Conservation (phyloP, 78 protist species). For the Tieghemostelium lacteum region DNA sequence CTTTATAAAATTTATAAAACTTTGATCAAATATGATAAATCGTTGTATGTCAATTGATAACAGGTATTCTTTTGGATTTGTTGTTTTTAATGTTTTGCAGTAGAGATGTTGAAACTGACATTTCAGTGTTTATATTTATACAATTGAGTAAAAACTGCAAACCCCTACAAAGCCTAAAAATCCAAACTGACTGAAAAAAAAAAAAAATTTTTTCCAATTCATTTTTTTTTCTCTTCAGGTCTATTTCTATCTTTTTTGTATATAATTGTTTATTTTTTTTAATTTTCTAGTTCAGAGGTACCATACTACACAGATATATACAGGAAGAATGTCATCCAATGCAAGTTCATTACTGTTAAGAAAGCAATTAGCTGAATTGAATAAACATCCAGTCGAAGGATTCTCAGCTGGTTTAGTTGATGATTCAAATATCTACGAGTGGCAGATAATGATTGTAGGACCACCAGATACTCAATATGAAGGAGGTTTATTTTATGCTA, state of each 20-base stretch:
- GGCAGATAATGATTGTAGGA: conserved; percentile 94
- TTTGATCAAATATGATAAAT: too few species aligned
- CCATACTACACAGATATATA: too few species aligned
- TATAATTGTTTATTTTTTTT: not conserved
- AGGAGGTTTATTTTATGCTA: conserved; percentile 93
- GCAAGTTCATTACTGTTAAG: conserved; percentile 10
- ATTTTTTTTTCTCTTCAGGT: not conserved
- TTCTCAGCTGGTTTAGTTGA: conserved; percentile 95
- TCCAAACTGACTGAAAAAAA: too few species aligned
- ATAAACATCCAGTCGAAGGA: conserved; percentile 93
- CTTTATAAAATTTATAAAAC: too few species aligned
- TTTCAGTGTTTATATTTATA: too few species aligned
- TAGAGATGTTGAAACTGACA: too few species aligned
- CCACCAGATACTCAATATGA: conserved; percentile 94
- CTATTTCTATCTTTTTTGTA: conserved; percentile 20
- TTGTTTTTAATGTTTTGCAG: too few species aligned
- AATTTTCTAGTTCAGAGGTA: too few species aligned
- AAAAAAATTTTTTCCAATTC: not conserved
- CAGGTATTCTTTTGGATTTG: too few species aligned
- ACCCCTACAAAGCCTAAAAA: too few species aligned
- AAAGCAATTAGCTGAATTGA: conserved; percentile 36
- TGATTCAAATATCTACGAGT: conserved; percentile 92
- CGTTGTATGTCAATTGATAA: too few species aligned
- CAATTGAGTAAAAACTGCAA: too few species aligned
- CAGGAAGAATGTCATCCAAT: not conserved